phyloP scores from a whole-genome alignment of 139 green algal genomes.

The Chlamydomonas incerta region DNA sequence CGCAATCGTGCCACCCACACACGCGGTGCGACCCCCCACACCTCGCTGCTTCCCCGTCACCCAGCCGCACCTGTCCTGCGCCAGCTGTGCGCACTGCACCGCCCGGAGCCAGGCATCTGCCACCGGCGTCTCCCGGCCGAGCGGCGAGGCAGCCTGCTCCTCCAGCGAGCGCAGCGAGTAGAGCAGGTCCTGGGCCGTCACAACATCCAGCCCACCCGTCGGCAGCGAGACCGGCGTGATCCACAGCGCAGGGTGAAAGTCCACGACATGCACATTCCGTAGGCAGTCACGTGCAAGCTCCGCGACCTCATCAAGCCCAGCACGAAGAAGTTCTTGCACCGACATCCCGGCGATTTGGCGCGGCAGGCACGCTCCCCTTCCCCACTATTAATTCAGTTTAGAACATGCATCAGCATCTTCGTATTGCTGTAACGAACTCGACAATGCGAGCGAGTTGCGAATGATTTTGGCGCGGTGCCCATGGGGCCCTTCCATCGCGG shows the following conservation, averaged over 20 bases:
- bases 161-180: conserved; percentile 6
- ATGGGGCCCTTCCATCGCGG: too few relatives aligned
- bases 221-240: conserved; percentile 18
- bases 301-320: too few relatives aligned
- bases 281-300: too few relatives aligned
- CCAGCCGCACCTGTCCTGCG: conserved; percentile 4
- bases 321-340: too few relatives aligned
- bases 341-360: too few relatives aligned
- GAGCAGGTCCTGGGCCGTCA: conserved; percentile 2
- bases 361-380: too few relatives aligned
- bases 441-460: too few relatives aligned
- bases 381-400: too few relatives aligned
- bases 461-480: too few relatives aligned
- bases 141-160: not conserved
- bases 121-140: not conserved
- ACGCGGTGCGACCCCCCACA: not conserved
- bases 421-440: too few relatives aligned
- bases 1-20: not conserved
- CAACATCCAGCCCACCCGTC: conserved; percentile 4
- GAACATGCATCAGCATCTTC: too few relatives aligned
- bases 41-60: not conserved
- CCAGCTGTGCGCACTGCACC: conserved; percentile 24
- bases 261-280: too few relatives aligned
- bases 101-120: conserved; percentile 17
- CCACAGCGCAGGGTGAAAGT: not conserved